phyloP scores from a whole-genome alignment of 148 eudicot species.

The Polygonum maritimum region DNA sequence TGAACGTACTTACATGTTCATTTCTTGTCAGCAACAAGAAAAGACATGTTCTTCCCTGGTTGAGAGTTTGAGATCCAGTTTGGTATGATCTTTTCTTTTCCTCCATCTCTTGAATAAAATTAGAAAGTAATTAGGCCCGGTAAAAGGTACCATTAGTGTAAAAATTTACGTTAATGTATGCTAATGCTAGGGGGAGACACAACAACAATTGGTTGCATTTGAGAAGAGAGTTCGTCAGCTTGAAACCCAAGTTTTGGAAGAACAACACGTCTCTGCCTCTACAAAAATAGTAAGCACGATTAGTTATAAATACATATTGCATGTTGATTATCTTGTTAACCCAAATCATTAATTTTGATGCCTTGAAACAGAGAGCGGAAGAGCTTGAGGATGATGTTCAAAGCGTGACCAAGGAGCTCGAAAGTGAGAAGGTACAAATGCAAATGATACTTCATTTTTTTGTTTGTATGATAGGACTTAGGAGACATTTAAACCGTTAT shows the following conservation, averaged over 20 bases:
- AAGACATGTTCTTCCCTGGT: slow-evolving; percentile 55
- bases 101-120: not conserved
- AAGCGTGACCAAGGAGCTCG: slow-evolving; percentile 63
- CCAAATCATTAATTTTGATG: not conserved
- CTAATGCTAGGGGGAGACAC: slow-evolving; percentile 62
- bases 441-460: not conserved
- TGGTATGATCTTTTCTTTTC: slow-evolving; percentile 36
- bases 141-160: not conserved
- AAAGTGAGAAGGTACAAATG: slow-evolving; percentile 68
- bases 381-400: slow-evolving; percentile 58
- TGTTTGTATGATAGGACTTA: slow-evolving; percentile 26
- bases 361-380: slow-evolving; percentile 44
- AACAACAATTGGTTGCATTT: slow-evolving; percentile 60
- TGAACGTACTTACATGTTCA: too few species aligned
- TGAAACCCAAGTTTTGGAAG: slow-evolving; percentile 56
- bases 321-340: not conserved
- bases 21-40: slow-evolving; percentile 55
- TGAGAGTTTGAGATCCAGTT: slow-evolving; percentile 61
- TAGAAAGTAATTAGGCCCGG: not conserved
- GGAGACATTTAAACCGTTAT: too few species aligned
- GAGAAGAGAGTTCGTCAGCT: slow-evolving; percentile 80
- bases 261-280: slow-evolving; percentile 38
- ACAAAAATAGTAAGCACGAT: slow-evolving; percentile 33
- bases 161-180: too few species aligned
- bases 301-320: too few species aligned